phyloP scores from a whole-genome alignment of 2,329 filamentous ascomycete genomes.

The Dactylellina cionopaga region DNA sequence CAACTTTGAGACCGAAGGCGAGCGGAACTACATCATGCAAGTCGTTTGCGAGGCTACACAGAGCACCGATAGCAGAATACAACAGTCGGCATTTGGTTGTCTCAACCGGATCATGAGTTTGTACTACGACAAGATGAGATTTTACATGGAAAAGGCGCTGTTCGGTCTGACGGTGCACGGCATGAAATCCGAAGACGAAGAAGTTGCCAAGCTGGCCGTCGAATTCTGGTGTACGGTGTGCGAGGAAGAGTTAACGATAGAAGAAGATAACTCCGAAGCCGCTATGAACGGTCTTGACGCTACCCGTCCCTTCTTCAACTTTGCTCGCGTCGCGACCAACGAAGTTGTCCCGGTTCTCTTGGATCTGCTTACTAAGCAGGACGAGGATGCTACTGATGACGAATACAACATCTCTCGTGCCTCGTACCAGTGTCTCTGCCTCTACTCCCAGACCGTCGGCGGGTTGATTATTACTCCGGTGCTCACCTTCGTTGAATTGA shows the following conservation, averaged over 20 bases:
- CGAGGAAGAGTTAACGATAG: constrained; percentile 96
- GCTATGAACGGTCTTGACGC: constrained; percentile 67
- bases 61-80: constrained; percentile 86
- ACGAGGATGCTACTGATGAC: constrained; percentile 94
- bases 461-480: constrained; percentile 85
- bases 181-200: constrained; percentile 98
- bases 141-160: constrained; percentile 99
- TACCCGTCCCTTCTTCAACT: constrained; percentile 92
- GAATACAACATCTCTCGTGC: constrained; percentile 97
- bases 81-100: constrained; percentile 95
- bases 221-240: constrained; percentile 99
- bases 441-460: constrained; percentile 92
- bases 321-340: constrained; percentile 87
- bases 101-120: constrained; percentile 98
- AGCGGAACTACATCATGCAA: constrained; percentile 99
- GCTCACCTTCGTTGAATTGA: constrained; percentile 87
- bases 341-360: constrained; percentile 95
- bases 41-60: constrained; percentile 99
- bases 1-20: constrained; percentile 99
- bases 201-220: constrained; percentile 96
- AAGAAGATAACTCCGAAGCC: constrained; percentile 88
- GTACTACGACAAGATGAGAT: constrained; percentile 99
- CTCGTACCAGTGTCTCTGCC: constrained; percentile 93
- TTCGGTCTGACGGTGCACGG: constrained; percentile 97
- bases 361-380: constrained; percentile 90